Evolutionary conservation across 495 filamentous ascomycete species (phyloP).

Genomic region (Niebla homalea): DNA sequence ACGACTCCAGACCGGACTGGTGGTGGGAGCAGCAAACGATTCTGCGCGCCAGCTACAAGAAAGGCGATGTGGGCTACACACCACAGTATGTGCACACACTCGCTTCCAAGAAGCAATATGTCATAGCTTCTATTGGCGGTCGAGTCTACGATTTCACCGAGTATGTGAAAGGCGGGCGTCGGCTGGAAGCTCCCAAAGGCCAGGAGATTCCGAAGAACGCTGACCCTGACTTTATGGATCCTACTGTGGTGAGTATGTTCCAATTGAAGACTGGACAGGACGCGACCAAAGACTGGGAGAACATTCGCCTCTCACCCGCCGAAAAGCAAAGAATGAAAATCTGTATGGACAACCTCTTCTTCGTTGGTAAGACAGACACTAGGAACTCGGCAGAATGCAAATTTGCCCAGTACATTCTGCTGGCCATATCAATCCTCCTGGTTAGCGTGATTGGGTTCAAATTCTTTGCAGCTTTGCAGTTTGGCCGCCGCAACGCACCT

Average conservation of each 20-base stretch:
- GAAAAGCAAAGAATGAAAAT: constrained; percentile 56
- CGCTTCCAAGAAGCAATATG: constrained; percentile 43
- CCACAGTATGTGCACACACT: constrained; percentile 60
- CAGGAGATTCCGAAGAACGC: constrained; percentile 33
- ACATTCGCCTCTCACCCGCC: constrained; percentile 40
- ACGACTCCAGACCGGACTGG: constrained; percentile 79
- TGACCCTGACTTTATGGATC: constrained; percentile 72
- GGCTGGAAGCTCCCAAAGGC: constrained; percentile 40
- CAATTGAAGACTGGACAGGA: constrained; percentile 61
- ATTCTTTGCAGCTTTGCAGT: constrained; percentile 92
- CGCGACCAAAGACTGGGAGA: constrained; percentile 70
- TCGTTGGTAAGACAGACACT: constrained; percentile 83
- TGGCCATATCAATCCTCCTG: constrained; percentile 77
- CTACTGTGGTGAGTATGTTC: constrained; percentile 62
- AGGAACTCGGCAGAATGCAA: constrained; percentile 73
- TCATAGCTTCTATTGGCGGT: constrained; percentile 67
- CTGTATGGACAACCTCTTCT: constrained; percentile 92
- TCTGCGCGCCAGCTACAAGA: constrained; percentile 66
- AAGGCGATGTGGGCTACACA: constrained; percentile 80
- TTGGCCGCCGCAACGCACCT: constrained; percentile 76
- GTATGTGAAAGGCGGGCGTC: constrained; percentile 68
- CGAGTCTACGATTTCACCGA: constrained; percentile 84
- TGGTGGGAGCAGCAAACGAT: constrained; percentile 71
- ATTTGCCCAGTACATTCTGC: constrained; percentile 82
- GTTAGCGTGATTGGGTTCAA: constrained; percentile 81